Base-by-base conservation (phyloP, 768 basidiomycete genomes). In the Tremella yokohamensis region DNA sequence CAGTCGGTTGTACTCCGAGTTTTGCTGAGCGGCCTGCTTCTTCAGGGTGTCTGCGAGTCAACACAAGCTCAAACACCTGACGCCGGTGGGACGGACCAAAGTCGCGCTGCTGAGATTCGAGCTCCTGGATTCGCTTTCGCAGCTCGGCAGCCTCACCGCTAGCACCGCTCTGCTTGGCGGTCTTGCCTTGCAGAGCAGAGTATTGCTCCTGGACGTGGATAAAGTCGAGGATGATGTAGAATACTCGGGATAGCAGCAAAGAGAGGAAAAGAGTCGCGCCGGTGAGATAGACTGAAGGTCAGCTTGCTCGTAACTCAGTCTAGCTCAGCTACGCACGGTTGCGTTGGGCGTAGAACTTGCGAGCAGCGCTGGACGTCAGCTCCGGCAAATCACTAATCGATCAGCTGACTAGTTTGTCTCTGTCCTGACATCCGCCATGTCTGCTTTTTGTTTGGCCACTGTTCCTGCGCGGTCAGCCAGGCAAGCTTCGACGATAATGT, bases 171-270 rank as follows among this genome's bases (percentile, higher is more conserved):
- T 62, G 56, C 56, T 64, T 70, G 59, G 69, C 67, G 37, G 62
- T 64, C 60, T 70, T 68, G 15, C 62, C 82, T 81, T 93, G 91
- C 59, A 97, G 75, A 68, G 87, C 86, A 18, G 84, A 85, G 70
- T 89, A 89, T 68, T 90, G 85, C 65, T 93, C 92, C 76, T 94
- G 90, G 0, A 86, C 83, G 65, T 89, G 85, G 62, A 97, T 86
- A 64, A 96, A 85, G 74, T 97, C 90, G 70, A 92, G 84, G 47
- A 88, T 84, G 75, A 98, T 88, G 75, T 87, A 86, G 80, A 97
- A 97, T 2, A 88, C 89, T 68, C 93, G 86, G 1, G 92, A 87
- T 65, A 97, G 84, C 66, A 96, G 87, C 56, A 98, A 85, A 8
- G 94, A 96, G 19, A 99, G 85, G 85, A 97, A 96, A 47, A 99